Base-by-base conservation (phyloP, 768 basidiomycete species). In the Amanita muscaria region DNA sequence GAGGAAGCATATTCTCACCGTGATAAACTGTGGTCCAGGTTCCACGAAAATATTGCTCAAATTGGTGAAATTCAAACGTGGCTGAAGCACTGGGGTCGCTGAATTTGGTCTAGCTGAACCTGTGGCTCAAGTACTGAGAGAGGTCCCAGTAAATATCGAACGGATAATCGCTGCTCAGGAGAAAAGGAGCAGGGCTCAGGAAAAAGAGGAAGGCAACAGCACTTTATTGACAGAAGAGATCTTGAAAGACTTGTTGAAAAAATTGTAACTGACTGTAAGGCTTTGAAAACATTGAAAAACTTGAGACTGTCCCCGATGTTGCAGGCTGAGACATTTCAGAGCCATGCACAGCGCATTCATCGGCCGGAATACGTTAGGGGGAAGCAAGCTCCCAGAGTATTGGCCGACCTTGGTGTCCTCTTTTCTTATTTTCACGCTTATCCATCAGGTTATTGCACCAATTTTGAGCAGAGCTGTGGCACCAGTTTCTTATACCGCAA, bases 361-460 rank as follows among this genome's bases (percentile, higher is more conserved):
- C n/a, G n/a, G n/a, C n/a, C n/a, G n/a, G 14, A 57, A 62, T 38
- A 62, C 53, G 23, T 62, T 79, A 37, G 72, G 74, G 36, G 68
- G 86, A 33, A 65, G 67, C 12, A 69, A 74, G 43, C 70, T 88
- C 37, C 69, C 74, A 0, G 66, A 70, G 2, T 69, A 80, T 53
- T 68, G 83, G 14, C 66, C 73, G 25, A 69, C 73, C 2, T 65
- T 86, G 40, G 57, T 76, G 35, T 61, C 67, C 51, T 66, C 82
- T 2, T 76, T 79, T 54, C 49, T 72, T 21, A 66, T 68, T 43
- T 88, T 87, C 57, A 69, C 74, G 16, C 53, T 67, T 40, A 57
- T 83, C 33, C 81, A 88, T 51, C 62, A 72, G 44, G 66, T 74
- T 30, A 37, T 81, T 23, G 77, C 81, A 3, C 84, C 85, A 1